phyloP scores from a whole-genome alignment of 148 eudicot species.

The Chenopodium berlandieri region DNA sequence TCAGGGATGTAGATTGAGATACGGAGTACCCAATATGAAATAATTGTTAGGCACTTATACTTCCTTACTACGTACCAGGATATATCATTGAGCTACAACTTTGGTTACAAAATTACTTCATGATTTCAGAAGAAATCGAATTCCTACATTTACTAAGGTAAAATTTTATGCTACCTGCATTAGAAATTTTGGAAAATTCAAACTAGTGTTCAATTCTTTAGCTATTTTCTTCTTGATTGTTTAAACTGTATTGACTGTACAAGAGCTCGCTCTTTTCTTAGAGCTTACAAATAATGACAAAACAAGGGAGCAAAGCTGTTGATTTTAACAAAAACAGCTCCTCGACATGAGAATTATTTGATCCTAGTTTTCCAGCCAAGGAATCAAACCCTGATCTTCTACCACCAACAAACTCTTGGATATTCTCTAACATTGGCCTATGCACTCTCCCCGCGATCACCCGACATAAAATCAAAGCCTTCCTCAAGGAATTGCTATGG shows the following conservation, averaged over 20 bases:
- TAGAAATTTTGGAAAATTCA: neutral
- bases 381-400: constrained; percentile 64
- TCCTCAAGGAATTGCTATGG: constrained; percentile 15
- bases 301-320: constrained; percentile 69
- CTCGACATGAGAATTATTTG: constrained; percentile 44
- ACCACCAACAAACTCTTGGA: constrained; percentile 33
- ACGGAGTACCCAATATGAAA: no score
- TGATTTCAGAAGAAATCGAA: neutral
- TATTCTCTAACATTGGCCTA: constrained; percentile 44
- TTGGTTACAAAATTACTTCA: neutral
- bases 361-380: constrained; percentile 57
- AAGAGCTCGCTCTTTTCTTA: constrained; percentile 11
- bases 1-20: no score
- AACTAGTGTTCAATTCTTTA: neutral
- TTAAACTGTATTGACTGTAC: neutral
- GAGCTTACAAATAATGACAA: constrained; percentile 59
- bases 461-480: constrained; percentile 67
- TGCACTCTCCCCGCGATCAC: constrained; percentile 81
- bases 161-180: neutral
- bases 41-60: no score
- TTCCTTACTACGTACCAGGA: neutral
- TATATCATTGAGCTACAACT: neutral
- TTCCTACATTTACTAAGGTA: neutral
- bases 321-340: constrained; percentile 58
- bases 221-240: neutral